phyloP scores from a whole-genome alignment of 2,329 filamentous ascomycete genomes.

The Kalmusia sp. region DNA sequence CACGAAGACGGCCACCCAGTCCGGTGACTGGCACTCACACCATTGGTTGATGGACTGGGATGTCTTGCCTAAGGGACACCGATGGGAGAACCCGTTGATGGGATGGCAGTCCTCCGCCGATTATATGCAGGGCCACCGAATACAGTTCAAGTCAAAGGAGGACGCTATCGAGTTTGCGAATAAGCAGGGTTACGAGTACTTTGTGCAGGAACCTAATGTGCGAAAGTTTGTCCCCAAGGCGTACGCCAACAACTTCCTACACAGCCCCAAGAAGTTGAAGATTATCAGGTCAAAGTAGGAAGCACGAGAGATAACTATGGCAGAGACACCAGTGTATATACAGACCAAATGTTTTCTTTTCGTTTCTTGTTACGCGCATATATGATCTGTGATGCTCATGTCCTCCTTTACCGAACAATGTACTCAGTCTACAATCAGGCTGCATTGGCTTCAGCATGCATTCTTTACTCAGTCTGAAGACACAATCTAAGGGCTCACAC shows the following conservation, averaged over 20 bases:
- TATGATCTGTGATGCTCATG: neutral
- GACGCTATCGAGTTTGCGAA: slow-evolving; percentile 94
- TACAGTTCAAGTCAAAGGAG: slow-evolving; percentile 92
- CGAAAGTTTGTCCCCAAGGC: slow-evolving; percentile 88
- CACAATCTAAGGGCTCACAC: too few species aligned
- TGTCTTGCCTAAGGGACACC: slow-evolving; percentile 85
- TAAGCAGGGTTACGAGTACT: slow-evolving; percentile 99
- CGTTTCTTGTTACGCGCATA: neutral
- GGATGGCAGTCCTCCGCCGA: slow-evolving; percentile 98
- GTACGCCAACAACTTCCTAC: slow-evolving; percentile 96
- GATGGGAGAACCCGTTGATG: slow-evolving; percentile 98
- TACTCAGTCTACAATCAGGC: too few species aligned
- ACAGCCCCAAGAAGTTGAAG: slow-evolving; percentile 85
- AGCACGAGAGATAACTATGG: slow-evolving; percentile 2
- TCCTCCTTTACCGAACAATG: neutral
- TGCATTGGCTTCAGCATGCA: too few species aligned
- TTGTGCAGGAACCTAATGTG: slow-evolving; percentile 94
- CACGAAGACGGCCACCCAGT: slow-evolving; percentile 94
- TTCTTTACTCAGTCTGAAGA: too few species aligned
- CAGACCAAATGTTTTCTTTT: slow-evolving; percentile 5
- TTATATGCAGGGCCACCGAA: slow-evolving; percentile 89
- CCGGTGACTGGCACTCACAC: slow-evolving; percentile 81
- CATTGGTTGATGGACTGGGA: slow-evolving; percentile 99
- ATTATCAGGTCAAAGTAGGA: slow-evolving; percentile 79
- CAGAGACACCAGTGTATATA: slow-evolving; percentile 36